These are phyloP conservation scores for Aspergillus sclerotiicarbonarius DNA, from an alignment of 495 filamentous ascomycete genomes.

Conservation along the genomic window DNA sequence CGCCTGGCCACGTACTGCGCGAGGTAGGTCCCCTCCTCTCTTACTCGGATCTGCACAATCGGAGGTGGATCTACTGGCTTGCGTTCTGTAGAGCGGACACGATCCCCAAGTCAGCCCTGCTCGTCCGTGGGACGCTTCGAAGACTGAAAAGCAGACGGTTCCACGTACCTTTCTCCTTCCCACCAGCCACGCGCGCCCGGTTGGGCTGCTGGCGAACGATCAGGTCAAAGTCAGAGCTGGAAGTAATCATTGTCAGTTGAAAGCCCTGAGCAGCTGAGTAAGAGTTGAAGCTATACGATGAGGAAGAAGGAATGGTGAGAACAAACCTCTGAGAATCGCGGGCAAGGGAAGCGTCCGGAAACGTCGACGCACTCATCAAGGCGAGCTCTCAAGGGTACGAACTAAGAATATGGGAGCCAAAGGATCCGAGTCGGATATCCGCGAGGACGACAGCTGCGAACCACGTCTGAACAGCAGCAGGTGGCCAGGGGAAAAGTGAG, in stretches of 20 bases:
- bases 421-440: conserved; percentile 22
- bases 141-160: background rate
- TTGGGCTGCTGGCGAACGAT: conserved; percentile 65
- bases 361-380: conserved; percentile 51
- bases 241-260: conserved; percentile 44
- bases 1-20: conserved; percentile 55
- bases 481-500: conserved; percentile 19
- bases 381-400: conserved; percentile 26
- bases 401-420: conserved; percentile 25
- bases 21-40: conserved; percentile 63
- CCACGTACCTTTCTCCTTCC: conserved; percentile 66
- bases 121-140: background rate
- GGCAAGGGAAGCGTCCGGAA: conserved; percentile 44
- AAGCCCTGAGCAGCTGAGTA: conserved; percentile 29
- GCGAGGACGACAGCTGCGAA: conserved; percentile 25
- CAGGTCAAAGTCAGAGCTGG: conserved; percentile 59
- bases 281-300: conserved; percentile 29
- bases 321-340: conserved; percentile 42
- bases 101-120: conserved; percentile 14
- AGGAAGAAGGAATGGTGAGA: conserved; percentile 6
- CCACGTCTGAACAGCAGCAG: conserved; percentile 20
- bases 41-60: conserved; percentile 79
- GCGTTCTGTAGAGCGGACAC: conserved; percentile 57
- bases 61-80: conserved; percentile 96
- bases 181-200: conserved; percentile 64